Evolutionary conservation across 176 grass and related monocot genomes (phyloP), one percentile per base, ranked within the genome.

Genomic region (Oryza meyeriana): DNA sequence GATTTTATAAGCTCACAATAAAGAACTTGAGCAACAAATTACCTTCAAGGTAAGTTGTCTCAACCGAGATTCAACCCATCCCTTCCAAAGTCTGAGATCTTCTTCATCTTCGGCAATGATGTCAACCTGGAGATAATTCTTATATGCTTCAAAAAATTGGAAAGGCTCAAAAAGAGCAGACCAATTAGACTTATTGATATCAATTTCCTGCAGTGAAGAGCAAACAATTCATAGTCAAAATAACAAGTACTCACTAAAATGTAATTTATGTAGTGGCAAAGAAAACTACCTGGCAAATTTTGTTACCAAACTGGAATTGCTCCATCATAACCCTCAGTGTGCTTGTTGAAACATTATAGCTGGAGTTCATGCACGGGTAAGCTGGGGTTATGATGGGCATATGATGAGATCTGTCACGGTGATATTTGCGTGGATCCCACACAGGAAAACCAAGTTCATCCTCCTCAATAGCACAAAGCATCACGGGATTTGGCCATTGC

Each of bases 351-450:
- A 99, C 97, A 92, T 96, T 99, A 80, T 99, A 95, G 86, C 97
- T 99, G 5, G 93, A 95, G 76, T 99, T 99, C 97, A 99, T 99
- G 76, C 97, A 95, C 2, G 97, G 97, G 84, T 99, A 99, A 25
- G 93, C 97, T 38, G 96, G 96, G 10, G 96, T 99, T 72, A 99
- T 99, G 58, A 99, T 99, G 7, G 96, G 96, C 96, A 99, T 99
- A 76, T 91, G 93, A 80, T 99, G 96, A 33, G 57, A 85, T 71
- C 75, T 90, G 66, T 99, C 96, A 28, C 92, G 86, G 80, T 79
- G 96, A 85, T 92, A 90, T 80, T 95, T 99, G 5, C 96, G 90
- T 80, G 93, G 93, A 79, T 99, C 96, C 96, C 96, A 99, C 18
- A 95, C 87, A 31, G 96, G 87, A 50, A 99, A 99, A 64, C 93